A percentile compares a stretch with the other conserved stretches of the same genome.
Conservation (phyloP, 2,329 filamentous ascomycete genomes). For the Colletotrichum tofieldiae region DNA sequence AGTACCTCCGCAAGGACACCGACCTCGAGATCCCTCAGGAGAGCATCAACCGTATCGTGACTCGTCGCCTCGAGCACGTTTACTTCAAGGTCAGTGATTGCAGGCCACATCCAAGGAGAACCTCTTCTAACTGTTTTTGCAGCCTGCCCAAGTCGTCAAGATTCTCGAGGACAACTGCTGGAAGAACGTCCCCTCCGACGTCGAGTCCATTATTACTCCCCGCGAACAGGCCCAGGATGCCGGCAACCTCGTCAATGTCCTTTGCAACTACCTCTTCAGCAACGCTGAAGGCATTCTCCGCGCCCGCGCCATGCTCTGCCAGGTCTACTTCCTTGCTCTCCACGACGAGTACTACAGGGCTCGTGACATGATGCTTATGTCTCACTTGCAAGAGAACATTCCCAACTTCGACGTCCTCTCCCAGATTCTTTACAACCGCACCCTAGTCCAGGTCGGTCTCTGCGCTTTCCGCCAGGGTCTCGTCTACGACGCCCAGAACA, state of each 20-base stretch:
- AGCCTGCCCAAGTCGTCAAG: conserved; percentile 91
- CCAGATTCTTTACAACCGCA: conserved; percentile 99
- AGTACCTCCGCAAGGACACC: conserved; percentile 80
- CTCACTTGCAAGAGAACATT: conserved; percentile 97
- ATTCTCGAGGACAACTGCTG: conserved; percentile 96
- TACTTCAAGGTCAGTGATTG: conserved; percentile 87
- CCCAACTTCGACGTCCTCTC: conserved; percentile 96
- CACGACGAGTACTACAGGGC: conserved; percentile 99
- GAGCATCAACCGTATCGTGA: conserved; percentile 90
- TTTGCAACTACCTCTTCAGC: conserved; percentile 95
- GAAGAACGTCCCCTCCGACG: conserved; percentile 79
- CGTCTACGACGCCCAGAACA: conserved; percentile 97
- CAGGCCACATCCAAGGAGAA: not conserved
- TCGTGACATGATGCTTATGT: conserved; percentile 99
- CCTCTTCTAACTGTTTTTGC: conserved; percentile 45
- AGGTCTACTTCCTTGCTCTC: conserved; percentile 97
- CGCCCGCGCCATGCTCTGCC: conserved; percentile 96
- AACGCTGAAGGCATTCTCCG: conserved; percentile 97
- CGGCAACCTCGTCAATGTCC: conserved; percentile 82
- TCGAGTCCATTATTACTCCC: conserved; percentile 87
- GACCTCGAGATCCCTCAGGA: conserved; percentile 85
- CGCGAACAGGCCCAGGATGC: conserved; percentile 79
- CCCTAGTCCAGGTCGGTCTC: conserved; percentile 96
- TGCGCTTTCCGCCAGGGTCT: conserved; percentile 98
- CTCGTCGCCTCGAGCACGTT: conserved; percentile 94